Percentiles rank a stretch among this genome's conserved stretches.
phyloP scores from a whole-genome alignment of 2,329 filamentous ascomycete genomes.

The Elsinoe arachidis region DNA sequence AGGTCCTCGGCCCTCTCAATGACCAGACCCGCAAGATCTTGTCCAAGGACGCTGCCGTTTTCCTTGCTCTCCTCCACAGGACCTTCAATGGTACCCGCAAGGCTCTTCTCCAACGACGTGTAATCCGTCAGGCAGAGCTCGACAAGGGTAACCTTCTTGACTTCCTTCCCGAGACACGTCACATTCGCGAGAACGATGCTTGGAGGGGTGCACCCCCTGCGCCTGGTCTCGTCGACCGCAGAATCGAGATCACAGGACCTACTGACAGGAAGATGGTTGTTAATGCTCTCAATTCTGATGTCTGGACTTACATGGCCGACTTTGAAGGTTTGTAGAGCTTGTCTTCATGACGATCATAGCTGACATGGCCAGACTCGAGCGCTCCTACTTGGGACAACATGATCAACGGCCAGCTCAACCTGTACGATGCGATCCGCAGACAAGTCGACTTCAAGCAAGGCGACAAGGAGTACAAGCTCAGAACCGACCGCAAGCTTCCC shows the following conservation, averaged over 20 bases:
- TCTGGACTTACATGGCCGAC: slow-evolving; percentile 99
- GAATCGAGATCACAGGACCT: slow-evolving; percentile 94
- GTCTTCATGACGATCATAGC: background rate
- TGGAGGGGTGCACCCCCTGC: slow-evolving; percentile 91
- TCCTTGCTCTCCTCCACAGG: slow-evolving; percentile 88
- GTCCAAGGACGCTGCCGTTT: slow-evolving; percentile 79
- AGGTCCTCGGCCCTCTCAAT: slow-evolving; percentile 70
- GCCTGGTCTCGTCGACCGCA: slow-evolving; percentile 82
- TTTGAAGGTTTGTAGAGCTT: slow-evolving; percentile 66
- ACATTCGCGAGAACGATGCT: slow-evolving; percentile 86
- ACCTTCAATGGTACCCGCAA: slow-evolving; percentile 89
- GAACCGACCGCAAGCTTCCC: slow-evolving; percentile 75
- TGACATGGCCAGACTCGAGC: slow-evolving; percentile 60
- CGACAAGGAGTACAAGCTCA: slow-evolving; percentile 93
- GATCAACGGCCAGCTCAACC: slow-evolving; percentile 95
- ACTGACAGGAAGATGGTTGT: slow-evolving; percentile 99
- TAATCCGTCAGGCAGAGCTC: slow-evolving; percentile 81
- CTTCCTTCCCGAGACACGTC: slow-evolving; percentile 90
- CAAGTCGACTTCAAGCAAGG: slow-evolving; percentile 96
- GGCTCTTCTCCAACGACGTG: slow-evolving; percentile 75
- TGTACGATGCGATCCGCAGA: slow-evolving; percentile 88
- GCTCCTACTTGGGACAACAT: slow-evolving; percentile 99
- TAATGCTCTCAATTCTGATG: slow-evolving; percentile 89
- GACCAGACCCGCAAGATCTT: slow-evolving; percentile 82
- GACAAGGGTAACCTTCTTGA: slow-evolving; percentile 83